These are phyloP conservation scores for Karstenula rhodostoma DNA, from an alignment of 2,329 filamentous ascomycete species.

Conservation along the genomic window DNA sequence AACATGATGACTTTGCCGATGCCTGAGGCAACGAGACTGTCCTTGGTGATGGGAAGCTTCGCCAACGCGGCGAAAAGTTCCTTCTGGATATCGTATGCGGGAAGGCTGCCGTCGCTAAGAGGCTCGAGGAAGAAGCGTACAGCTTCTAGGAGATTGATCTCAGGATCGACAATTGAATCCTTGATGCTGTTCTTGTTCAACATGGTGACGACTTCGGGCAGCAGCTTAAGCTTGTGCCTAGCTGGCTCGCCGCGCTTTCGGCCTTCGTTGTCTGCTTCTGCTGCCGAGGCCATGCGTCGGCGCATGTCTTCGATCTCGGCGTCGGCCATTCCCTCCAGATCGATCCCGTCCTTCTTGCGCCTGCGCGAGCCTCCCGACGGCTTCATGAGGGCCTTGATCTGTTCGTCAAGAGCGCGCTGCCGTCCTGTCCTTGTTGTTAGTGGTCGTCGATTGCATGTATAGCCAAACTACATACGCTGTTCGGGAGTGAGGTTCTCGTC, in stretches of 20 bases:
- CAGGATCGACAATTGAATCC: slow-evolving; percentile 86
- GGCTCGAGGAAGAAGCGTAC: slow-evolving; percentile 98
- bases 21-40: slow-evolving; percentile 85
- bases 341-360: slow-evolving; percentile 87
- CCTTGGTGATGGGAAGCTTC: slow-evolving; percentile 87
- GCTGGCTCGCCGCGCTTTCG: slow-evolving; percentile 82
- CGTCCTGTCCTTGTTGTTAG: slow-evolving; percentile 59
- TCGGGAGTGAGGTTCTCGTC: slow-evolving; percentile 84
- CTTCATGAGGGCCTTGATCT: slow-evolving; percentile 89
- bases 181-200: slow-evolving; percentile 90
- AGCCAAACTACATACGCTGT: slow-evolving; percentile 68
- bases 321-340: slow-evolving; percentile 89
- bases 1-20: slow-evolving; percentile 97
- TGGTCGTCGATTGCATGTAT: not conserved
- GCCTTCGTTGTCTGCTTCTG: slow-evolving; percentile 83
- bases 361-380: slow-evolving; percentile 72
- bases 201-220: slow-evolving; percentile 87
- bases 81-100: slow-evolving; percentile 96
- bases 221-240: slow-evolving; percentile 89
- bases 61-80: slow-evolving; percentile 85
- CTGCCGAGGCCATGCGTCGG: slow-evolving; percentile 88
- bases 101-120: slow-evolving; percentile 89
- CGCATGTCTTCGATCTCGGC: slow-evolving; percentile 89
- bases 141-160: slow-evolving; percentile 92
- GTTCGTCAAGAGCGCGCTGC: slow-evolving; percentile 81